Percentiles rank a stretch among this genome's conserved stretches.
These are phyloP conservation scores for Eimeria sp. DNA, from an alignment of 169 alveolate species.

Conservation along the genomic window DNA sequence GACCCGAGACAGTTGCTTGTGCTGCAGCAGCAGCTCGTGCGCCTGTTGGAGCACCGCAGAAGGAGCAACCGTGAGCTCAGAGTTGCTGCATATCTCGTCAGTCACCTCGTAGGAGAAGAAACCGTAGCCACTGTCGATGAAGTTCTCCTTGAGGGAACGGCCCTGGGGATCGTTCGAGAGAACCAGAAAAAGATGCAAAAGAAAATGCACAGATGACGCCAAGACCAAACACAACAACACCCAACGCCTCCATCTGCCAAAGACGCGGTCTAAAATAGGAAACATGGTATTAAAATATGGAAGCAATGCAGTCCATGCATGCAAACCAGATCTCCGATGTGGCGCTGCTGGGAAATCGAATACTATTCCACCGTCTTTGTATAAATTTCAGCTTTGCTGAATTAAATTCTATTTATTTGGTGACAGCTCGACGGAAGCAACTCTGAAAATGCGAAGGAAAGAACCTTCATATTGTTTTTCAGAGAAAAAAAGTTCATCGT, in stretches of 20 bases:
- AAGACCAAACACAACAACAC: not conserved
- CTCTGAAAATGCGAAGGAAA: no score
- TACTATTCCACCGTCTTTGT: no score
- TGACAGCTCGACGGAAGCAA: not conserved
- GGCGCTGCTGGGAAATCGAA: no score
- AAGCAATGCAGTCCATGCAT: not conserved
- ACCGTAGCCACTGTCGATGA: conserved; percentile 57
- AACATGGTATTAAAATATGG: not conserved
- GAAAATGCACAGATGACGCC: not conserved
- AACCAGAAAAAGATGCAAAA: not conserved
- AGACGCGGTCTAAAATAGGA: not conserved
- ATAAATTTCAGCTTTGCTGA: not conserved
- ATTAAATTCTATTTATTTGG: not conserved
- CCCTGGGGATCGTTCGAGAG: conserved; percentile 2
- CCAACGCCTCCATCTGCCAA: conserved; percentile 45
- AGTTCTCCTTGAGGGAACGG: not conserved
- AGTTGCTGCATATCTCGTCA: conserved; percentile 43
- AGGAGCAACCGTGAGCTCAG: conserved; percentile 48
- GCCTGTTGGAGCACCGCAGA: conserved; percentile 69
- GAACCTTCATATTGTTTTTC: not conserved
- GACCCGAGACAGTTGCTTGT: not conserved
- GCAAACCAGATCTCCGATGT: not conserved
- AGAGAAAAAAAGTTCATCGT: not conserved
- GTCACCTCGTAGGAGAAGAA: conserved; percentile 36
- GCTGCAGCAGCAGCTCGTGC: conserved; percentile 49